phyloP scores from a whole-genome alignment of 2,329 filamentous ascomycete species.

The Fusarium continuum region DNA sequence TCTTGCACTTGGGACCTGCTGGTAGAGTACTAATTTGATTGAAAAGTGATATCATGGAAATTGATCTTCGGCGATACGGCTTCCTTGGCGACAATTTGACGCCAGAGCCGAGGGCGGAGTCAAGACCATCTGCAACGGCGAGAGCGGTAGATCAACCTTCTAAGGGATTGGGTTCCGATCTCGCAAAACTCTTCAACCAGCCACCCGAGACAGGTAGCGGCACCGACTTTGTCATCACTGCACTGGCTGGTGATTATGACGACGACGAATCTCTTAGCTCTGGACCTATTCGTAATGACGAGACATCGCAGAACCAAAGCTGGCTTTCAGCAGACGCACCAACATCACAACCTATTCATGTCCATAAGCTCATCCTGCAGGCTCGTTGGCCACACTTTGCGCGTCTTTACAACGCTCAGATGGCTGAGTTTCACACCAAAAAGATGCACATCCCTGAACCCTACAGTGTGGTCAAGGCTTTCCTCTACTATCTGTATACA shows the following conservation, averaged over 20 bases:
- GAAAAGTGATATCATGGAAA: slow-evolving; percentile 82
- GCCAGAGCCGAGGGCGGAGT: slow-evolving; percentile 61
- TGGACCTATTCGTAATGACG: slow-evolving; percentile 57
- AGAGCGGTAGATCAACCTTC: slow-evolving; percentile 64
- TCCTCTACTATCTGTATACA: slow-evolving; percentile 96
- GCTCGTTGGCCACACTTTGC: slow-evolving; percentile 97
- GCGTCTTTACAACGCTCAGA: slow-evolving; percentile 89
- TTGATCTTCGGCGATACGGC: slow-evolving; percentile 91
- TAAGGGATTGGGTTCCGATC: slow-evolving; percentile 80
- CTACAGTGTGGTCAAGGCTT: slow-evolving; percentile 91
- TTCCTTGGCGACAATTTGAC: slow-evolving; percentile 82
- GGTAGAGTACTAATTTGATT: slow-evolving; percentile 28
- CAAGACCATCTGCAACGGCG: slow-evolving; percentile 58
- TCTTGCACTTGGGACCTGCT: background rate
- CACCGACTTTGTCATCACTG: slow-evolving; percentile 91
- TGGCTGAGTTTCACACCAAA: slow-evolving; percentile 97
- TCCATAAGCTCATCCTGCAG: slow-evolving; percentile 93
- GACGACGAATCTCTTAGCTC: slow-evolving; percentile 70
- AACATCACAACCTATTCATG: slow-evolving; percentile 87
- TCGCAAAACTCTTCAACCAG: slow-evolving; percentile 87
- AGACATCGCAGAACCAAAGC: slow-evolving; percentile 55
- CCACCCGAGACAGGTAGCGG: slow-evolving; percentile 85
- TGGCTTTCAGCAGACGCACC: slow-evolving; percentile 70
- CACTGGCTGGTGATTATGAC: slow-evolving; percentile 79
- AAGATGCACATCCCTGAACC: slow-evolving; percentile 98